phyloP scores from a whole-genome alignment of 2,329 filamentous ascomycete genomes.

The Cercospora sojina region DNA sequence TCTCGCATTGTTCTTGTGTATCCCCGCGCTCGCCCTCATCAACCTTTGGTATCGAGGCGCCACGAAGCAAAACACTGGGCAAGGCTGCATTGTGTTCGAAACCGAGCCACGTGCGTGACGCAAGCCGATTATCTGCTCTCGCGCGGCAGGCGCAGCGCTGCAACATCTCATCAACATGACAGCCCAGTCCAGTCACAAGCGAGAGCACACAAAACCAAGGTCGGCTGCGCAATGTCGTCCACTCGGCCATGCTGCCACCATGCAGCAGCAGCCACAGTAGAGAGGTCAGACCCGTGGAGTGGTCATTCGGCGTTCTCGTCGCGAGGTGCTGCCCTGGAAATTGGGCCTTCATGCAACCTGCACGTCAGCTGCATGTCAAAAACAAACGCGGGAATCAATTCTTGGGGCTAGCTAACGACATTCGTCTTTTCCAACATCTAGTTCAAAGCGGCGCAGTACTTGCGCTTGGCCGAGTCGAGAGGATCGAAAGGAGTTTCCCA shows the following conservation, averaged over 20 bases:
- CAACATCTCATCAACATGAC: background rate
- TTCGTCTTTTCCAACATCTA: constrained; percentile 41
- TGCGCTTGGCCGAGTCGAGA: constrained; percentile 83
- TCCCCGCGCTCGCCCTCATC: background rate
- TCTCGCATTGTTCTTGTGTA: background rate
- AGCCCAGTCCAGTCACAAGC: background rate
- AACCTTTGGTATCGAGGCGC: background rate
- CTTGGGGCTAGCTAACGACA: background rate
- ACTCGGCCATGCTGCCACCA: background rate
- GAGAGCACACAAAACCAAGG: background rate
- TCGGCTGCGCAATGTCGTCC: background rate
- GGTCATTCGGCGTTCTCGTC: constrained; percentile 7
- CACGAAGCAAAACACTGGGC: background rate
- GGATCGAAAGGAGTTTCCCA: constrained; percentile 91
- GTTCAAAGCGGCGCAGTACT: constrained; percentile 83
- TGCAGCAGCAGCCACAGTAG: background rate
- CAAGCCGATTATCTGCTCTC: background rate
- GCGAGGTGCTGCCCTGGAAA: constrained; percentile 18
- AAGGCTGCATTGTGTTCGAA: background rate
- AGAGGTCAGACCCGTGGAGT: background rate
- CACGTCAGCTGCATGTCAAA: constrained; percentile 7
- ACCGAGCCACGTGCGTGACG: background rate
- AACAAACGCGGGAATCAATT: background rate
- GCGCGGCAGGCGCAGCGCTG: background rate
- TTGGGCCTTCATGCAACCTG: constrained; percentile 30